Conservation (phyloP, 108 stramenopile species). For the Poteriospumella lacustris region DNA sequence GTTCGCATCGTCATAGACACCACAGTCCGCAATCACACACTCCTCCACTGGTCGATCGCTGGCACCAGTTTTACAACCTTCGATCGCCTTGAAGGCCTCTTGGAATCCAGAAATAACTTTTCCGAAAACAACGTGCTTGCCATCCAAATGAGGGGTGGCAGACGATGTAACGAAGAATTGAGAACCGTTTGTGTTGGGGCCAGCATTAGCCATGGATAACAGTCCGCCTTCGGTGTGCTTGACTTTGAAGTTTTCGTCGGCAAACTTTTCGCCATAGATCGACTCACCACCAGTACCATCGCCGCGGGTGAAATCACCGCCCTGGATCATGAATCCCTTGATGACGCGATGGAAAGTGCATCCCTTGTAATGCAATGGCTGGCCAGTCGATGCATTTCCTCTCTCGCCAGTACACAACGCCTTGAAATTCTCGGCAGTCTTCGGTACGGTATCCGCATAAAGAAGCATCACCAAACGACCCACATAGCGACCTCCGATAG, state of each 20-base stretch:
- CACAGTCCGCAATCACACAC: slow-evolving; percentile 8
- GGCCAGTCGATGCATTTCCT: slow-evolving; percentile 47
- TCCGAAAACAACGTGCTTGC: slow-evolving; percentile 98
- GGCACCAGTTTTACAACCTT: slow-evolving; percentile 55
- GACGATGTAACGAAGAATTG: slow-evolving; percentile 60
- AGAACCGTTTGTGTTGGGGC: slow-evolving; percentile 46
- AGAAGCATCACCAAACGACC: slow-evolving; percentile 65
- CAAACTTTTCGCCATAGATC: slow-evolving; percentile 63
- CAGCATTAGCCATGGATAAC: slow-evolving; percentile 67
- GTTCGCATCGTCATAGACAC: background rate
- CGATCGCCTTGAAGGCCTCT: slow-evolving; percentile 84
- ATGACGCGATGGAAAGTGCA: slow-evolving; percentile 81
- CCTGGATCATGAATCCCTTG: slow-evolving; percentile 41
- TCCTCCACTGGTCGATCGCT: slow-evolving; percentile 61
- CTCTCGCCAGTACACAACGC: slow-evolving; percentile 76
- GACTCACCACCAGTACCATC: slow-evolving; percentile 76
- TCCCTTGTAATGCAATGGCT: slow-evolving; percentile 82
- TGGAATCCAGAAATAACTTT: slow-evolving; percentile 31
- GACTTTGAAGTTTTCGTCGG: slow-evolving; percentile 77
- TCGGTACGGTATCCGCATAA: slow-evolving; percentile 81
- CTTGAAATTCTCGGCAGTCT: slow-evolving; percentile 94
- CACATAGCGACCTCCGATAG: slow-evolving; percentile 38
- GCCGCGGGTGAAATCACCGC: slow-evolving; percentile 68
- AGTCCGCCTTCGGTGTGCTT: slow-evolving; percentile 75
- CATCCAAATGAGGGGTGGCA: slow-evolving; percentile 84